Percentiles rank a stretch among this genome's conserved stretches.
Evolutionary conservation across 1,139 yeast species (phyloP).

Genomic region (Taphrina sp.): DNA sequence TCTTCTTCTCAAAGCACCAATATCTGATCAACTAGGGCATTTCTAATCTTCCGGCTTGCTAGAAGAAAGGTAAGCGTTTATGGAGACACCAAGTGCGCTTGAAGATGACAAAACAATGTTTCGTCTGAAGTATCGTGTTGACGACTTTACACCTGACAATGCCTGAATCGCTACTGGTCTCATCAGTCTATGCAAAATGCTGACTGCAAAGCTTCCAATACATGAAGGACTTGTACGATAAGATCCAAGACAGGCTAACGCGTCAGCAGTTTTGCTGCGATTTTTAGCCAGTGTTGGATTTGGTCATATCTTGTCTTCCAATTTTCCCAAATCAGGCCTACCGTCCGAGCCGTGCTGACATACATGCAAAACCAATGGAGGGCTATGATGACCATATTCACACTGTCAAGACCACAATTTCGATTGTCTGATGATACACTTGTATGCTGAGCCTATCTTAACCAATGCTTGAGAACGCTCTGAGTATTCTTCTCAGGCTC

Average conservation of each 20-base stretch:
- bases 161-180: constrained; percentile 25
- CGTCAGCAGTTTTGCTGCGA: not conserved
- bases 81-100: not conserved
- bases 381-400: constrained; percentile 29
- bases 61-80: no score
- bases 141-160: constrained; percentile 30
- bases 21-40: no score
- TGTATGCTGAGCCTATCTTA: no score
- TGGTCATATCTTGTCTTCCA: no score
- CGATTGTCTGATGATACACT: constrained; percentile 21
- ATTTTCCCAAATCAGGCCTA: no score
- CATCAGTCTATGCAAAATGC: not conserved
- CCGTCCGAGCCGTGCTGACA: no score
- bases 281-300: no score
- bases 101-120: constrained; percentile 1
- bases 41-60: no score
- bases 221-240: no score
- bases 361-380: not conserved
- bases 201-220: not conserved
- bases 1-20: no score
- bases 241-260: no score
- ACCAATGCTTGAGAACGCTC: not conserved
- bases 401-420: constrained; percentile 26
- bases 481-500: constrained; percentile 22
- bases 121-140: constrained; percentile 25